Evolutionary conservation across 75 land plant species (phyloP).

Genomic region (Cryptomeria japonica): DNA sequence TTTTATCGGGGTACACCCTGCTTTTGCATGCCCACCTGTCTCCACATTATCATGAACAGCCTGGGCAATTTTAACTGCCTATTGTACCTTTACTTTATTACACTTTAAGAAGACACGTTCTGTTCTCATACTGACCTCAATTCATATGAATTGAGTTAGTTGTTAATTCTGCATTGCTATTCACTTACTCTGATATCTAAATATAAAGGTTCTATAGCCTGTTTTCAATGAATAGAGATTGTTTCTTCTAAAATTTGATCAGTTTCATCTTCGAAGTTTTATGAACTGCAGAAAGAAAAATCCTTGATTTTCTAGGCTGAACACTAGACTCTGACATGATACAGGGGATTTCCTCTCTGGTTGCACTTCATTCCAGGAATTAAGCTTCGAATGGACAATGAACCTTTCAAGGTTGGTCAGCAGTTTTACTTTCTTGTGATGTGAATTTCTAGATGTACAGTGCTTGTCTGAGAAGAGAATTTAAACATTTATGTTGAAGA

Average conservation of each 20-base stretch:
- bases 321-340: not conserved
- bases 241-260: not conserved
- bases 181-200: not conserved
- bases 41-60: not conserved
- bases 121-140: not conserved
- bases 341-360: slow-evolving; percentile 37
- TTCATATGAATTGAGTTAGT: not conserved
- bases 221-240: not conserved
- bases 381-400: slow-evolving; percentile 22
- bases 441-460: not conserved
- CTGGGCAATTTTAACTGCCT: not conserved
- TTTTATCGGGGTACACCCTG: not conserved
- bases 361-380: slow-evolving; percentile 29
- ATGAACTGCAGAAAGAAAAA: not conserved
- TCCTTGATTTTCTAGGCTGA: not conserved
- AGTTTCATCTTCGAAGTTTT: not conserved
- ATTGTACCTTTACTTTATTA: not conserved
- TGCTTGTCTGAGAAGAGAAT: not conserved
- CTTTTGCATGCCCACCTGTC: not conserved
- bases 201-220: not conserved
- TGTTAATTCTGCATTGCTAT: not conserved
- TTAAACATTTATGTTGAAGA: not conserved
- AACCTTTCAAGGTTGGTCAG: slow-evolving; percentile 22
- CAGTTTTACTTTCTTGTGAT: not conserved
- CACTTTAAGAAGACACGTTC: not conserved